Evolutionary conservation across 2,329 filamentous ascomycete species (phyloP).

Genomic region (Lasiodiplodia gonubiensis): DNA sequence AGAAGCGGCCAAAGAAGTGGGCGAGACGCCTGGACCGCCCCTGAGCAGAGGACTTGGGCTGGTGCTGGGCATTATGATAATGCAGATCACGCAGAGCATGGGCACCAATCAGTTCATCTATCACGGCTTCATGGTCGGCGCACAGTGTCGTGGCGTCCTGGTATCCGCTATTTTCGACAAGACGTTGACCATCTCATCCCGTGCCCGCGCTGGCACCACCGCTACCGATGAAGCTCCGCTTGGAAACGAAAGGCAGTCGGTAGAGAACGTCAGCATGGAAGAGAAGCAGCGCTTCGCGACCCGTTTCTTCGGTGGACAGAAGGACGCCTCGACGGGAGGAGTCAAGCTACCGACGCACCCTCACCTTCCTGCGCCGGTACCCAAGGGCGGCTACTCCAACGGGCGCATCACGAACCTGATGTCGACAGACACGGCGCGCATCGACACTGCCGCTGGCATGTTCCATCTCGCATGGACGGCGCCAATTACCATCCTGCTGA

Average conservation of each 20-base stretch:
- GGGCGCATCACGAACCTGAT: slow-evolving; percentile 91
- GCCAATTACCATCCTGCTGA: slow-evolving; percentile 77
- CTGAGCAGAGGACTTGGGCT: slow-evolving; percentile 81
- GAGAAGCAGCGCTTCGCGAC: slow-evolving; percentile 53
- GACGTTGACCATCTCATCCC: slow-evolving; percentile 83
- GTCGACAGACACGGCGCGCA: slow-evolving; percentile 91
- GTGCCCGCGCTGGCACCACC: slow-evolving; percentile 82
- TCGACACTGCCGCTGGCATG: slow-evolving; percentile 85
- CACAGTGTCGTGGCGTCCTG: slow-evolving; percentile 78
- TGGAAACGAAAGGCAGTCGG: slow-evolving; percentile 48
- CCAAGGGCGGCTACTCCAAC: slow-evolving; percentile 87
- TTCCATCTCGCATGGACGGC: slow-evolving; percentile 93
- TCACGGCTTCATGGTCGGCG: slow-evolving; percentile 88
- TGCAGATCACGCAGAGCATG: slow-evolving; percentile 84
- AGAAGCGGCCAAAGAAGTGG: too few species aligned
- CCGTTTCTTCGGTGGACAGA: slow-evolving; percentile 48
- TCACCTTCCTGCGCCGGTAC: slow-evolving; percentile 59
- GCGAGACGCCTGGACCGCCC: slow-evolving; percentile 60
- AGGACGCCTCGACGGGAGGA: slow-evolving; percentile 47
- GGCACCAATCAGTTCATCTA: slow-evolving; percentile 92
- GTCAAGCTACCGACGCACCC: slow-evolving; percentile 48
- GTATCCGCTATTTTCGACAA: slow-evolving; percentile 92
- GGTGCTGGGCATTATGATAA: slow-evolving; percentile 79
- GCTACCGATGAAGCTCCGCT: slow-evolving; percentile 49
- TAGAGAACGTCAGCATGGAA: slow-evolving; percentile 46